Base-by-base conservation (phyloP, 2,329 filamentous ascomycete genomes). In the Fusarium secorum region DNA sequence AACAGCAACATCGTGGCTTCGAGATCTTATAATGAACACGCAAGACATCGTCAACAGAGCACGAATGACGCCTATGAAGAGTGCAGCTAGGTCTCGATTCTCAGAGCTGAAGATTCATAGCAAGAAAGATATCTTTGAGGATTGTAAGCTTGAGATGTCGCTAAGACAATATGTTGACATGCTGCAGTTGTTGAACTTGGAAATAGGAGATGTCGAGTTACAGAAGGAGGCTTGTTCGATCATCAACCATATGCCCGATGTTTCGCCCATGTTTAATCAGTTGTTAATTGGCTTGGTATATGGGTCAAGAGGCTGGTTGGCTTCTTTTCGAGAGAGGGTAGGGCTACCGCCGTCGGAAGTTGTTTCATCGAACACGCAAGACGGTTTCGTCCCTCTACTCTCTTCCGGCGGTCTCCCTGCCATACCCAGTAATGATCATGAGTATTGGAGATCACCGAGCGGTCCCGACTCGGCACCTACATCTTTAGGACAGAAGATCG, bases 121-220 rank as follows among this genome's bases (percentile, higher is more conserved):
- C 1, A 79, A 79, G 36, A 54, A 57, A 0, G 64, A 71, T 1
- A 73, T 78, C 0, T 79, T 78, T 20, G 75, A 78, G 18, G 64
- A 65, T 1, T 79, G 77, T 14, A 72, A 74, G 11, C 70, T 79
- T 1, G 77, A 79, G 36, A n/a, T 49, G 6, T 71, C 72, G 3
- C 26, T 79, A 0, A 28, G 63, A 3, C 42, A 64, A 5, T 69
- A 72, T n/a, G 61, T 74, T 5, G 60, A 45, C 11, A 59, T 51
- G 33, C 13, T 60, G 13, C 35, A 33, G 14, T 7, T 68, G 4
- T 35, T 61, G 2, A 56, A 62, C 13, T 15, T 67, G 4, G 42
- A 36, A 4, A 62, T 67, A n/a, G 63, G n/a, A 2, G 57, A 75
- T 13, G 26, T 39, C 7, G 68, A 75, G 22, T 42, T 75, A 2